Base-by-base conservation (phyloP, 129 eudicot species). In the Flaveria bidentis region DNA sequence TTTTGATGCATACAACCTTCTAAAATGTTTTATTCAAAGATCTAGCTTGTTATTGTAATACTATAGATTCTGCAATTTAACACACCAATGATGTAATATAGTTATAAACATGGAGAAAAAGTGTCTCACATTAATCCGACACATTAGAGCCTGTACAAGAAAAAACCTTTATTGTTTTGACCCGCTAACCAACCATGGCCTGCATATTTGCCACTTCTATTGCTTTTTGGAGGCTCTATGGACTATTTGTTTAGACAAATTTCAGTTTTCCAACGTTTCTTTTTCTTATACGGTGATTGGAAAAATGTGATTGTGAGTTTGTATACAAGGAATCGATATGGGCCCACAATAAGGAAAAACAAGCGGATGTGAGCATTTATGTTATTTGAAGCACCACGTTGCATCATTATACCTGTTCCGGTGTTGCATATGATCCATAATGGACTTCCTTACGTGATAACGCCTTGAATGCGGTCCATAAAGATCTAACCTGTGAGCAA, bases 391-490 rank as follows among this genome's bases (percentile, higher is more conserved):
- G 41, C 55, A 67, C 61, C 46, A 62, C 25, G 39, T 50, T 63
- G 23, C 22, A 57, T 64, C 60, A 75, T 42, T 4, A 64, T 83
- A 88, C 93, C 93, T 88, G 90, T 25, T 86, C 93, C 45, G 81
- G 49, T 46, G 93, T 88, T 33, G 93, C 93, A 80, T 88, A 70
- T 45, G 88, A 81, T 33, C 90, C 93, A 67, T 88, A 88, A 78
- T 88, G 86, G 72, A 88, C 82, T 55, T 88, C 93, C 78, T 86
- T 88, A 67, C 83, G 78, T 22, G 93, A 88, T 50, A 88, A 77
- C 9, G 90, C 90, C 73, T 88, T 88, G 52, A 88, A 66, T 60
- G 93, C 81, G 57, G 87, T 73, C 74, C 84, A 74, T 41, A 88
- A 74, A 39, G 88, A 86, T 77, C 87, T 80, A 44, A 88, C 88